phyloP scores from a whole-genome alignment of 2,329 filamentous ascomycete species.

The Bipolaris oryzae region DNA sequence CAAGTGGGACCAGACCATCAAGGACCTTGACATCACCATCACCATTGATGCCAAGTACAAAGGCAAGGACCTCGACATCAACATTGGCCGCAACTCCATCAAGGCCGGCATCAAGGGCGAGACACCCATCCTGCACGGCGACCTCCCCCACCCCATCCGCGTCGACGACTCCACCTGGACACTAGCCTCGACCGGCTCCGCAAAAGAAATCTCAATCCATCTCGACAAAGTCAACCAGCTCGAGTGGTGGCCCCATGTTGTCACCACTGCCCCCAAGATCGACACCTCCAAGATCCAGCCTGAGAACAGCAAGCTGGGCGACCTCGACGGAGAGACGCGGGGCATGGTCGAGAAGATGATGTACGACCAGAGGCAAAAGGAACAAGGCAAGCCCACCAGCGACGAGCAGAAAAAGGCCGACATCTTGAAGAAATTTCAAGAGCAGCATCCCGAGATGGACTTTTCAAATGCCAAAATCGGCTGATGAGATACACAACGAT shows the following conservation, averaged over 20 bases:
- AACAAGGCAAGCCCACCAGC: slow-evolving; percentile 83
- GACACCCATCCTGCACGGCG: slow-evolving; percentile 73
- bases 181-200: slow-evolving; percentile 68
- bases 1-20: slow-evolving; percentile 95
- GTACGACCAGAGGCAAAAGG: slow-evolving; percentile 98
- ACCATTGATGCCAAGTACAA: slow-evolving; percentile 82
- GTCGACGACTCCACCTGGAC: slow-evolving; percentile 96
- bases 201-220: slow-evolving; percentile 82
- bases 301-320: slow-evolving; percentile 87
- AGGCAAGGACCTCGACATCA: slow-evolving; percentile 80
- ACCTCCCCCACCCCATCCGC: slow-evolving; percentile 78
- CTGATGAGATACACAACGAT: slow-evolving; percentile 22
- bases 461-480: slow-evolving; percentile 69
- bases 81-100: slow-evolving; percentile 78
- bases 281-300: slow-evolving; percentile 95
- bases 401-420: slow-evolving; percentile 97
- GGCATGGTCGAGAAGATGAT: slow-evolving; percentile 99
- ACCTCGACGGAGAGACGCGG: slow-evolving; percentile 92
- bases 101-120: slow-evolving; percentile 87
- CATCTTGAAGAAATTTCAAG: slow-evolving; percentile 87
- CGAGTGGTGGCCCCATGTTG: slow-evolving; percentile 97
- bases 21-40: slow-evolving; percentile 81
- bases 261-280: slow-evolving; percentile 85
- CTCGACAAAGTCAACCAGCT: slow-evolving; percentile 96
- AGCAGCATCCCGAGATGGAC: slow-evolving; percentile 75